Conservation (phyloP, 148 eudicot genomes). For the Euryodendron excelsum region DNA sequence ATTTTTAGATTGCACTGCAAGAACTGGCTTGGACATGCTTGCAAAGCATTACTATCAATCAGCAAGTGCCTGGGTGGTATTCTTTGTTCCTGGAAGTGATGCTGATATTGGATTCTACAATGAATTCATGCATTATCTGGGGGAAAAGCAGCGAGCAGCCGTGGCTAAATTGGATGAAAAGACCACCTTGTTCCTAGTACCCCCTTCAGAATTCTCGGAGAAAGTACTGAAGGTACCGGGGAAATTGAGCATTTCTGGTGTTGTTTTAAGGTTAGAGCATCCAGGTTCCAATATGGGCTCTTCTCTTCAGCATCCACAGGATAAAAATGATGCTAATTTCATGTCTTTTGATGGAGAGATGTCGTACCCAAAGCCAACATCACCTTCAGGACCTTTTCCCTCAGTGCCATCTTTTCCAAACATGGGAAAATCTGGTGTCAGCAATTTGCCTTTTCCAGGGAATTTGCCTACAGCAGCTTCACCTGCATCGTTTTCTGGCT, state of each 20-base stretch:
- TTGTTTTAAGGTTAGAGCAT: conserved; percentile 62
- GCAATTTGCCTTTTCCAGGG: conserved; percentile 13
- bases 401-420: background rate
- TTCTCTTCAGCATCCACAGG: conserved; percentile 35
- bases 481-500: conserved; percentile 24
- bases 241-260: conserved; percentile 83
- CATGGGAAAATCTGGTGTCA: conserved; percentile 35
- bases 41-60: conserved; percentile 87
- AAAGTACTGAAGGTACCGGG: conserved; percentile 83
- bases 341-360: conserved; percentile 31
- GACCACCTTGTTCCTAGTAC: conserved; percentile 75
- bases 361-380: conserved; percentile 26
- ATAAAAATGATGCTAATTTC: conserved; percentile 29
- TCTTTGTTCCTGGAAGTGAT: conserved; percentile 76
- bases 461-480: conserved; percentile 19
- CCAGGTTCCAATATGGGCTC: conserved; percentile 38
- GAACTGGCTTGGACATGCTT: conserved; percentile 85
- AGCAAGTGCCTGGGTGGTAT: conserved; percentile 71
- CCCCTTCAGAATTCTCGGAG: conserved; percentile 90
- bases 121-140: conserved; percentile 78
- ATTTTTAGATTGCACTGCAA: conserved; percentile 76
- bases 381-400: conserved; percentile 38
- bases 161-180: conserved; percentile 75
- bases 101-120: conserved; percentile 74
- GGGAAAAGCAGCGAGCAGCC: conserved; percentile 77